phyloP scores from a whole-genome alignment of 1,284 basidiomycete genomes.

The Cryptococcus deneoformans region DNA sequence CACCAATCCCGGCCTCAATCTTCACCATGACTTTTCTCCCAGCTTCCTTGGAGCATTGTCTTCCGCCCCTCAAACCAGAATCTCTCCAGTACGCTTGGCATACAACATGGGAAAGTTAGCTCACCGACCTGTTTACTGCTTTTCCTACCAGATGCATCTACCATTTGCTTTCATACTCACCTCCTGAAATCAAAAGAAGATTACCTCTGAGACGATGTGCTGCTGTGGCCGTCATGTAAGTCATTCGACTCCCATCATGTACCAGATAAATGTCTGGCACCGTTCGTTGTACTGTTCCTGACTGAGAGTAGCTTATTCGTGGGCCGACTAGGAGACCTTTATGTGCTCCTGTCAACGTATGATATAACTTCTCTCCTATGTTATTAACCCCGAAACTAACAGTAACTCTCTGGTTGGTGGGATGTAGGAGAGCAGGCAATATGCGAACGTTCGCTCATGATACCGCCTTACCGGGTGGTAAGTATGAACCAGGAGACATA shows the following conservation, averaged over 20 bases:
- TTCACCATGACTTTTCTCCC: no score
- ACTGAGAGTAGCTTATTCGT: slow-evolving; percentile 58
- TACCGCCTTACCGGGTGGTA: slow-evolving; percentile 79
- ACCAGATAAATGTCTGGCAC: not conserved
- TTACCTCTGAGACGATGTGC: slow-evolving; percentile 34
- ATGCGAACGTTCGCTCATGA: slow-evolving; percentile 75
- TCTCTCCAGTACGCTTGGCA: slow-evolving; percentile 34
- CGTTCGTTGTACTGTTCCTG: not conserved
- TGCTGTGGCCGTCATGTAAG: slow-evolving; percentile 43
- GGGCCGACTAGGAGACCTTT: slow-evolving; percentile 72
- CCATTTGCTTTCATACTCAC: slow-evolving; percentile 33
- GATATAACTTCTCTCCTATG: not conserved
- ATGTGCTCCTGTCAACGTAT: slow-evolving; percentile 61
- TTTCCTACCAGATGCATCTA: slow-evolving; percentile 34
- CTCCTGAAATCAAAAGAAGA: slow-evolving; percentile 10
- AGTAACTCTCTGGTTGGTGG: not conserved
- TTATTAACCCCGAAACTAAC: not conserved
- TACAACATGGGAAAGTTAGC: not conserved
- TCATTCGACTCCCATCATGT: not conserved
- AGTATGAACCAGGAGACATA: slow-evolving; percentile 64
- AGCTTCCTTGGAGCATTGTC: slow-evolving; percentile 27
- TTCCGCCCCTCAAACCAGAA: slow-evolving; percentile 41
- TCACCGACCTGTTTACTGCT: not conserved
- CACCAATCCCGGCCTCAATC: no score
- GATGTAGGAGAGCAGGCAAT: slow-evolving; percentile 62